Base-by-base conservation (phyloP, 2,329 filamentous ascomycete genomes). In the Lecanicillium sp. region DNA sequence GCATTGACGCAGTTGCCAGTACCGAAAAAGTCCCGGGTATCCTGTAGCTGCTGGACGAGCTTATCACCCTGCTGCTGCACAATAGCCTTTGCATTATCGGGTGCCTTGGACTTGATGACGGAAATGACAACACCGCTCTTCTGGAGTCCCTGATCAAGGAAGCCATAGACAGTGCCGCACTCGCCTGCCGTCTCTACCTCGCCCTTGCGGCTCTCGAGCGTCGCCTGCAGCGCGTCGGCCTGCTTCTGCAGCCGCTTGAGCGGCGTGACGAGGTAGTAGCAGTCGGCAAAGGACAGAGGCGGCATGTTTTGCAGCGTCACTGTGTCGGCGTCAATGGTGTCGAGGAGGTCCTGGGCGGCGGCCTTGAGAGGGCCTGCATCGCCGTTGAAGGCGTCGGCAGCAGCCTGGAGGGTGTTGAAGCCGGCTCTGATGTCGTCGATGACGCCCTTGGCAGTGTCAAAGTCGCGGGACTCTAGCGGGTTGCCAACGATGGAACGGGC, bases 351-450 rank as follows among this genome's bases (percentile, higher is more conserved):
- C 15, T 22, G 28, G 10, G 42, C 42, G 25, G 43, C 33, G 11
- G 9, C 8, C 17, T 42, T 34, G 11, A 46, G 30, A 3, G 36
- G 39, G 14, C 5, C 25, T 27, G 29, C 4, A 19, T 46, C 42
- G 18, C 42, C 42, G n/a, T 42, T 33, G 39, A 42, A 46, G n/a
- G 17, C 31, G 8, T 30, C 28, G n/a, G 39, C 37, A 5, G 44
- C 44, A 15, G 11, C 18, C 17, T 28, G 31, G n/a, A 46, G 29
- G 28, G 29, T 33, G 32, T 12, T 25, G 32, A 44, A 42, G 27
- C 42, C 42, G 8, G 29, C 33, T 19, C 37, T 42, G 12, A 46
- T 40, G 4, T 39, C 33, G 13, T 29, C 34, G 17, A 46, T 39
- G 11, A 46, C 44, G 8, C 33, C 36, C 4, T 30, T 44, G 32